phyloP scores from a whole-genome alignment of 2,329 filamentous ascomycete species.

The Cadophora gregata region DNA sequence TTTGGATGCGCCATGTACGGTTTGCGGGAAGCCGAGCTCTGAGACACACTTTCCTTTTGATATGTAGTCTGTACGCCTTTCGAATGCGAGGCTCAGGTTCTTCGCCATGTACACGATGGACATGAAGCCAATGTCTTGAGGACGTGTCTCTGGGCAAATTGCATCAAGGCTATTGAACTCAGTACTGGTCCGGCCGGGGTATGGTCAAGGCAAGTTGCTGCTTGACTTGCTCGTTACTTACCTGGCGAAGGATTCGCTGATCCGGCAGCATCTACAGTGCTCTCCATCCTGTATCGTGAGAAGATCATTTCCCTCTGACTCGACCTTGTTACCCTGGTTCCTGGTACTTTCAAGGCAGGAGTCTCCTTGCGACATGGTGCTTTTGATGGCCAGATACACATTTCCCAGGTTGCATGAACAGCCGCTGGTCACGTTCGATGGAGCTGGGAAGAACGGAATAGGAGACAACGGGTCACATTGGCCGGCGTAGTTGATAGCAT shows the following conservation, averaged over 20 bases:
- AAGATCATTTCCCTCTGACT: background rate
- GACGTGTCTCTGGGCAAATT: background rate
- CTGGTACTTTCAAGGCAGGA: background rate
- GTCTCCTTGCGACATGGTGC: background rate
- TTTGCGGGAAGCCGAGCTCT: background rate
- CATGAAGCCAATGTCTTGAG: background rate
- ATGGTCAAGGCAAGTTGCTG: background rate
- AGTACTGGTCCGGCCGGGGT: background rate
- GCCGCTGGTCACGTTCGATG: background rate
- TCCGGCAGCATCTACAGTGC: constrained; percentile 1
- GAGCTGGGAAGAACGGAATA: background rate
- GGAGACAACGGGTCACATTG: background rate
- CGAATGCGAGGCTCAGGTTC: background rate
- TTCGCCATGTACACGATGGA: background rate
- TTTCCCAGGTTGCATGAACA: constrained; percentile 6
- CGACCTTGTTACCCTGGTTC: too few relatives aligned
- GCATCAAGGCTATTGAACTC: background rate
- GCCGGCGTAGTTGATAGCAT: background rate
- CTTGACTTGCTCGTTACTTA: background rate
- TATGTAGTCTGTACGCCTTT: background rate
- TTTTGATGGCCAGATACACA: background rate
- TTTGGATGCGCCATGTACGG: background rate
- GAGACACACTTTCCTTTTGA: background rate
- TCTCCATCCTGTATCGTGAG: background rate
- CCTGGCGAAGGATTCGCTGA: background rate